Evolutionary conservation across 441 rosid genomes (phyloP).

Genomic region (Erysimum cheiri): DNA sequence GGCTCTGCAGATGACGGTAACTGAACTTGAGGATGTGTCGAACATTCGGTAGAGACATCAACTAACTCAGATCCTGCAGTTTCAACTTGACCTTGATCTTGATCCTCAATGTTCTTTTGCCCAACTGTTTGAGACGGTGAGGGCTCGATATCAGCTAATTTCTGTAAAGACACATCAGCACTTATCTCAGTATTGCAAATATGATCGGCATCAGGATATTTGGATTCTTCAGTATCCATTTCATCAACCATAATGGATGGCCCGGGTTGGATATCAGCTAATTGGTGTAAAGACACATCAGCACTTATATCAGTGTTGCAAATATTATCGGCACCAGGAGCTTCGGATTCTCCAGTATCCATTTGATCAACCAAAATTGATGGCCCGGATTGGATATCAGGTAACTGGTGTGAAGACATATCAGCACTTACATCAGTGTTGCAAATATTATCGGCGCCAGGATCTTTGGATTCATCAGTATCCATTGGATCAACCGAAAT

Average conservation of each 20-base stretch:
- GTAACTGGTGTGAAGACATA: background rate
- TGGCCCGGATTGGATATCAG: background rate
- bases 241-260: background rate
- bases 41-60: constrained; percentile 13
- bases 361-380: constrained; percentile 9
- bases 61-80: constrained; percentile 24
- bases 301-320: background rate
- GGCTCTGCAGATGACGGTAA: constrained; percentile 8
- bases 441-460: background rate
- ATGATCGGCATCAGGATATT: constrained; percentile 21
- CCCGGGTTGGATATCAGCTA: background rate
- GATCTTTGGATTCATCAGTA: constrained; percentile 28
- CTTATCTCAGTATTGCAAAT: background rate
- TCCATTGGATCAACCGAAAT: constrained; percentile 27
- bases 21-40: constrained; percentile 1
- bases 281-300: background rate
- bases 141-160: background rate
- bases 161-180: background rate
- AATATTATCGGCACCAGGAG: constrained; percentile 16
- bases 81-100: constrained; percentile 11
- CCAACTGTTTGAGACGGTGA: constrained; percentile 1
- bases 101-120: constrained; percentile 8
- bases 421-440: background rate
- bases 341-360: constrained; percentile 18
- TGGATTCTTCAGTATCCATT: constrained; percentile 14